Evolutionary conservation across 129 eudicot genomes (phyloP).

Genomic region (Ambrosia artemisiifolia): DNA sequence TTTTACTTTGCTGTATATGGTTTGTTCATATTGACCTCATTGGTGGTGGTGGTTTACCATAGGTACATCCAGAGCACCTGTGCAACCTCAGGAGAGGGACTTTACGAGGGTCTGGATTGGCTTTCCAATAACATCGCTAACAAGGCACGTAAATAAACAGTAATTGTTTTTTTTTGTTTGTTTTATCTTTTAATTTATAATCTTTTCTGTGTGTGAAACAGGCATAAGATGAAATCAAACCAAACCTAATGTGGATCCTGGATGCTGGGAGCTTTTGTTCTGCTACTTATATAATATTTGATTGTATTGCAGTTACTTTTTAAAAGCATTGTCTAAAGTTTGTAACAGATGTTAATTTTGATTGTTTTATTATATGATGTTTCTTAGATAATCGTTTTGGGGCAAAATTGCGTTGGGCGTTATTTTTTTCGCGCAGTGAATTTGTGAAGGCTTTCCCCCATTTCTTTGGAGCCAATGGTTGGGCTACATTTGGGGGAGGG

Average conservation of each 20-base stretch:
- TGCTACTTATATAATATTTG: slow-evolving; percentile 30
- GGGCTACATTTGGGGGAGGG: no score
- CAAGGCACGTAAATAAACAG: slow-evolving; percentile 22
- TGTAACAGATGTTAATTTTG: slow-evolving; percentile 27
- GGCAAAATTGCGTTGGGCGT: no score
- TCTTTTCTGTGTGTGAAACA: neutral
- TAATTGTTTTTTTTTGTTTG: neutral
- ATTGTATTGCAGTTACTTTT: slow-evolving; percentile 25
- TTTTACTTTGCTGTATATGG: neutral
- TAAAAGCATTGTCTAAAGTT: slow-evolving; percentile 18
- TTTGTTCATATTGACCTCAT: neutral
- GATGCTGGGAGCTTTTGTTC: slow-evolving; percentile 21
- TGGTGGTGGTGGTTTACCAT: neutral
- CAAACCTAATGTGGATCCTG: slow-evolving; percentile 12
- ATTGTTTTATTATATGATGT: slow-evolving; percentile 3
- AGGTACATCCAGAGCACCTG: slow-evolving; percentile 50
- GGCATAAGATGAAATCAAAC: slow-evolving; percentile 24
- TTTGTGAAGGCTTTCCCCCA: no score
- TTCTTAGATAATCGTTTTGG: neutral
- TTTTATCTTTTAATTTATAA: neutral
- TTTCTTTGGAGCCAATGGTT: no score
- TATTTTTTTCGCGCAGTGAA: no score
- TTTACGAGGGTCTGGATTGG: slow-evolving; percentile 47
- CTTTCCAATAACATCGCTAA: slow-evolving; percentile 44
- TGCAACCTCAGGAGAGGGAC: slow-evolving; percentile 45